Evolutionary conservation across 352 stramenopile genomes (phyloP), one percentile per base, ranked within the genome.

Genomic region (Phytophthora sojae): DNA sequence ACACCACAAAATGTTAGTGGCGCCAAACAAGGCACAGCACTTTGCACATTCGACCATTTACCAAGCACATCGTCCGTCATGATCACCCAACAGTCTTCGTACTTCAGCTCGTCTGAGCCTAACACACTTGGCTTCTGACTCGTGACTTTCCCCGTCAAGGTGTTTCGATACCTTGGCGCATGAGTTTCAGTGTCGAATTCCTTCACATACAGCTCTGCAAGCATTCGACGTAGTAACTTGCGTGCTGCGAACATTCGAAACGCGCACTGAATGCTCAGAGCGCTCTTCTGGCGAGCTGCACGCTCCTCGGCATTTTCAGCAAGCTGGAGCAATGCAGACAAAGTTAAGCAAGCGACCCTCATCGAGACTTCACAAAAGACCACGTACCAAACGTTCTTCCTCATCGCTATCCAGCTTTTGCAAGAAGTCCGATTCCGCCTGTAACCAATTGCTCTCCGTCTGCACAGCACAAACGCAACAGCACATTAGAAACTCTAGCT

Each of bases 201-300:
- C 52, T 92, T 93, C 11, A 86, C 69, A 57, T 90, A 88, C 29
- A 79, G 59, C 29, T 71, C 56, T 15, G 73, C 64, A 45, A 93
- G 81, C 61, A 89, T 77, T 11, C 71, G 53, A 8, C 83, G 79
- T 12, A 95, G 73, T 3, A 79, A 57, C 60, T 83, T 82, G 8
- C 81, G 71, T 3, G 85, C 85, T 3, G 77, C 61, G 53, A 85
- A 92, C 75, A 86, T 80, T 4, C 85, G 85, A 32, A 83, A 90
- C 3, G 71, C 84, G 37, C 82, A 82, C 60, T 93, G 84, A 42
- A 95, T 75, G 3, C 59, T 25, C 9, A 91, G 21, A 2, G 76
- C 75, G 37, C 77, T 86, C 47, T 80, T 80, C 51, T 89, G 69
- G 3, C 79, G 77, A 51, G 54, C 30, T 57, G 42, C 23, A n/a